Conservation (phyloP, 805 yeast genomes). For the Ogataea polymorpha region DNA sequence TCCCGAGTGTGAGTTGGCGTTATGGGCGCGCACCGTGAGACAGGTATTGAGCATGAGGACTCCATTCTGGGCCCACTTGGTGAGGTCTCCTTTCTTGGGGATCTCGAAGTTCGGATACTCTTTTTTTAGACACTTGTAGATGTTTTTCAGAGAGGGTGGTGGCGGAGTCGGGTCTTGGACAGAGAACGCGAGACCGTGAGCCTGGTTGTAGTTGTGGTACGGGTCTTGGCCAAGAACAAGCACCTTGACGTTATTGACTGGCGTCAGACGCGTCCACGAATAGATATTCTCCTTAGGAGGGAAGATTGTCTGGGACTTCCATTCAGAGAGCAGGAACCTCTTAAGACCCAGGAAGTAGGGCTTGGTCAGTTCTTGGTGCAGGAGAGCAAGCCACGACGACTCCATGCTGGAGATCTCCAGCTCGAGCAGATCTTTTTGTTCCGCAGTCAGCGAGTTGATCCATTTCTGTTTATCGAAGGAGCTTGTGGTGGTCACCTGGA, state of each 20-base stretch:
- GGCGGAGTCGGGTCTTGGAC: slow-evolving; percentile 80
- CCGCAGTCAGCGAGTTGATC: slow-evolving; percentile 45
- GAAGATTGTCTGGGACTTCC: slow-evolving; percentile 49
- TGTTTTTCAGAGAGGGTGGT: slow-evolving; percentile 85
- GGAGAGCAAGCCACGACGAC: slow-evolving; percentile 69
- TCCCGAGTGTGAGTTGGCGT: slow-evolving; percentile 87
- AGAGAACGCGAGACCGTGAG: slow-evolving; percentile 94
- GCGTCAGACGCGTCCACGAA: slow-evolving; percentile 89
- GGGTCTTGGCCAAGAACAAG: slow-evolving; percentile 95
- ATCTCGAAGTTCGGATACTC: slow-evolving; percentile 68
- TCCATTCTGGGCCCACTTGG: slow-evolving; percentile 85
- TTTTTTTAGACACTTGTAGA: slow-evolving; percentile 68
- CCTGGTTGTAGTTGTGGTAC: slow-evolving; percentile 88
- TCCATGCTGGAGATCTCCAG: slow-evolving; percentile 72
- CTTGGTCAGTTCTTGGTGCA: slow-evolving; percentile 72
- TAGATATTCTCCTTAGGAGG: slow-evolving; percentile 79
- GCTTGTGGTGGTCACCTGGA: neutral
- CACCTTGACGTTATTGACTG: slow-evolving; percentile 68
- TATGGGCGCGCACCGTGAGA: slow-evolving; percentile 87
- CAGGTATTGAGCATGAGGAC: slow-evolving; percentile 85
- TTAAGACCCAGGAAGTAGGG: slow-evolving; percentile 81
- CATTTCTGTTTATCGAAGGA: slow-evolving; percentile 52
- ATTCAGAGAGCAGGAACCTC: slow-evolving; percentile 51
- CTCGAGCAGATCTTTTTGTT: slow-evolving; percentile 48
- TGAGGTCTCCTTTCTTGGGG: slow-evolving; percentile 65